A percentile compares a stretch with the other conserved stretches of the same genome.
phyloP scores from a whole-genome alignment of 164 flowering plant genomes.

The Annona squamosa region DNA sequence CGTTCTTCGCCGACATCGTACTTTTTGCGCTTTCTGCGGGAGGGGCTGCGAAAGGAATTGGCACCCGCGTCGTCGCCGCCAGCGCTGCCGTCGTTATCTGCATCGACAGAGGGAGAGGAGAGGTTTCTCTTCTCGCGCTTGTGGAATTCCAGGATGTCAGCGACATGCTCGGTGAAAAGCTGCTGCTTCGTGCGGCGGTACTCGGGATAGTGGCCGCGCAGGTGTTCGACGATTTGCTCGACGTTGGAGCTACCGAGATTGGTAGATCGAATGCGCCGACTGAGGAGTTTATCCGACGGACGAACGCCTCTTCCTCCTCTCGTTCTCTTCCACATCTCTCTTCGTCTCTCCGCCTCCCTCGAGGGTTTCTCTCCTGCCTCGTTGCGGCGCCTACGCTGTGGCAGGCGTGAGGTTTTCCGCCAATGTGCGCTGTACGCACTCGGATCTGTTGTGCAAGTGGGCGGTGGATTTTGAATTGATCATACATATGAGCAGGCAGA shows the following conservation, averaged over 20 bases:
- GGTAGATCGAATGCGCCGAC: slow-evolving; percentile 31
- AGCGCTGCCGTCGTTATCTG: slow-evolving; percentile 7
- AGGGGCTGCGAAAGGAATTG: background rate
- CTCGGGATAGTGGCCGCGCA: slow-evolving; percentile 37
- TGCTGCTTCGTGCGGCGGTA: slow-evolving; percentile 33
- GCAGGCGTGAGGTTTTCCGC: too few relatives aligned
- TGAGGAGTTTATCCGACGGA: slow-evolving; percentile 13
- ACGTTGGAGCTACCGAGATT: slow-evolving; percentile 12
- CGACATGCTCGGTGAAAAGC: slow-evolving; percentile 29
- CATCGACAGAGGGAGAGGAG: slow-evolving; percentile 13
- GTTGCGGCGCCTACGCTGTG: too few relatives aligned
- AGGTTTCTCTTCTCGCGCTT: background rate
- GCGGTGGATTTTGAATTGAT: too few relatives aligned
- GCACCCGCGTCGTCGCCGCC: background rate
- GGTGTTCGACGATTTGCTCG: slow-evolving; percentile 45
- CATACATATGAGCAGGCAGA: too few relatives aligned
- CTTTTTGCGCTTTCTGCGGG: slow-evolving; percentile 32
- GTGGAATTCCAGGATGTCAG: slow-evolving; percentile 16
- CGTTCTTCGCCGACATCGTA: slow-evolving; percentile 29
- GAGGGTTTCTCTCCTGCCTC: too few relatives aligned
- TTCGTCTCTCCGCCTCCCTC: background rate
- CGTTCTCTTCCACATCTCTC: slow-evolving; percentile 18
- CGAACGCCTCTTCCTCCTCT: background rate
- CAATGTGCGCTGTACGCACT: too few relatives aligned
- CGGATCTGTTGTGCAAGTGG: too few relatives aligned